Conservation (phyloP, 2,329 filamentous ascomycete species). For the Phialophora tarda region DNA sequence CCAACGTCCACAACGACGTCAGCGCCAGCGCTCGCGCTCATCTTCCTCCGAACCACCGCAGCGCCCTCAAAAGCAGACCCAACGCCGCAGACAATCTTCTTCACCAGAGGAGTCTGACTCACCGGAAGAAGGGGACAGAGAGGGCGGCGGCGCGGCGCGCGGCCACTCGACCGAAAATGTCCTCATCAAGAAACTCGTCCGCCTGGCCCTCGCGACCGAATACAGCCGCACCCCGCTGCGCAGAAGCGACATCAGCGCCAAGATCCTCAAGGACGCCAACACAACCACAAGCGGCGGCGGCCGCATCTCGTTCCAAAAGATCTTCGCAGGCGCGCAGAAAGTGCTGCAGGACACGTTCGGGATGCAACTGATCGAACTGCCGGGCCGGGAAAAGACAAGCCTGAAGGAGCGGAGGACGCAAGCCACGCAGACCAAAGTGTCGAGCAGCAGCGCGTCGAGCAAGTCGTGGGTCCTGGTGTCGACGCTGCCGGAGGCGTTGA, state of each 20-base stretch:
- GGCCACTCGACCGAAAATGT: constrained; percentile 41
- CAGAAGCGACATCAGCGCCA: constrained; percentile 62
- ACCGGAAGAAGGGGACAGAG: constrained; percentile 1
- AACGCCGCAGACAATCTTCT: constrained; percentile 20
- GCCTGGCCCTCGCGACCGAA: constrained; percentile 66
- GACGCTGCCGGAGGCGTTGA: constrained; percentile 71
- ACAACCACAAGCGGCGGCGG: constrained; percentile 41
- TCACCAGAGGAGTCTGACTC: constrained; percentile 27
- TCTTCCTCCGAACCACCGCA: constrained; percentile 9
- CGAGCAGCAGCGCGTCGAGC: constrained; percentile 52
- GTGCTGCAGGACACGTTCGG: constrained; percentile 76
- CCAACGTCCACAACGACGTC: not conserved
- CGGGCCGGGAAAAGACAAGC: constrained; percentile 78
- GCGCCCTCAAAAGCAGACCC: constrained; percentile 2
- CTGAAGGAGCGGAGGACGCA: constrained; percentile 53
- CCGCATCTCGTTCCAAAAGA: constrained; percentile 69
- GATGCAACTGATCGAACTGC: constrained; percentile 90
- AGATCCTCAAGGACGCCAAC: constrained; percentile 68
- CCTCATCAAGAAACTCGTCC: constrained; percentile 66
- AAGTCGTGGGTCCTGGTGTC: constrained; percentile 79
- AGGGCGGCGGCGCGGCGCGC: constrained; percentile 20
- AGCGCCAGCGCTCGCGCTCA: not conserved
- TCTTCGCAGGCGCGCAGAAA: constrained; percentile 78
- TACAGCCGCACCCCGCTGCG: constrained; percentile 64
- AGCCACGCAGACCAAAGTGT: constrained; percentile 52